These are phyloP conservation scores for Aspergillus carlsbadensis DNA, from an alignment of 495 filamentous ascomycete genomes.

Conservation along the genomic window DNA sequence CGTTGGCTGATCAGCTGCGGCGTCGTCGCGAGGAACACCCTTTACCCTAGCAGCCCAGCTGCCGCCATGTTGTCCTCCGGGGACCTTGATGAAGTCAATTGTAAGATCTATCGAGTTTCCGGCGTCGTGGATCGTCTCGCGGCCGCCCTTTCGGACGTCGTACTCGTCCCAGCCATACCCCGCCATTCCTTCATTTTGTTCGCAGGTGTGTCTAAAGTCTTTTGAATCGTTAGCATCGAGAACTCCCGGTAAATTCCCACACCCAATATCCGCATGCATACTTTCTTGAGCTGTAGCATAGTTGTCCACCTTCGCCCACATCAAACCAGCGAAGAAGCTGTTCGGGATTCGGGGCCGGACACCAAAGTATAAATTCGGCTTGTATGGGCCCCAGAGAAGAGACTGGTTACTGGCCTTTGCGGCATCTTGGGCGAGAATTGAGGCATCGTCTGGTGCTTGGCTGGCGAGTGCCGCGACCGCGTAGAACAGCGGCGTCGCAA, in stretches of 20 bases:
- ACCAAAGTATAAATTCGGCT: slow-evolving; percentile 95
- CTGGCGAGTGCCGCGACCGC: slow-evolving; percentile 33
- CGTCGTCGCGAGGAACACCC: slow-evolving; percentile 73
- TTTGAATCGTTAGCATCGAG: slow-evolving; percentile 9
- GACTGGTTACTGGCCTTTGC: slow-evolving; percentile 71
- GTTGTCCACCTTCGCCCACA: slow-evolving; percentile 89
- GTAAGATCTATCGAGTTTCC: slow-evolving; percentile 86
- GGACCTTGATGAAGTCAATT: slow-evolving; percentile 90
- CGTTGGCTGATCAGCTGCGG: slow-evolving; percentile 62
- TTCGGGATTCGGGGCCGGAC: slow-evolving; percentile 84
- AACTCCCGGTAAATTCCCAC: neutral
- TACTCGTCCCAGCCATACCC: slow-evolving; percentile 98
- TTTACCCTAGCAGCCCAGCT: slow-evolving; percentile 89
- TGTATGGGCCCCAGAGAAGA: slow-evolving; percentile 94
- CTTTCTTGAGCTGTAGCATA: slow-evolving; percentile 75
- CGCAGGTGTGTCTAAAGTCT: slow-evolving; percentile 94
- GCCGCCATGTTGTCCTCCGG: slow-evolving; percentile 83
- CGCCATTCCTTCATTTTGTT: slow-evolving; percentile 90
- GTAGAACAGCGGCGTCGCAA: slow-evolving; percentile 33
- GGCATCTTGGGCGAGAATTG: slow-evolving; percentile 41
- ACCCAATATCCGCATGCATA: slow-evolving; percentile 44
- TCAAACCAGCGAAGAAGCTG: slow-evolving; percentile 76
- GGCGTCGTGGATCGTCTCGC: slow-evolving; percentile 85
- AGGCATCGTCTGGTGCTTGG: slow-evolving; percentile 36
- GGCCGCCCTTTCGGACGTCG: slow-evolving; percentile 81